Evolutionary conservation across 1,284 basidiomycete genomes (phyloP), one percentile per base, ranked within the genome.

Genomic region (Cryptococcus sp.): DNA sequence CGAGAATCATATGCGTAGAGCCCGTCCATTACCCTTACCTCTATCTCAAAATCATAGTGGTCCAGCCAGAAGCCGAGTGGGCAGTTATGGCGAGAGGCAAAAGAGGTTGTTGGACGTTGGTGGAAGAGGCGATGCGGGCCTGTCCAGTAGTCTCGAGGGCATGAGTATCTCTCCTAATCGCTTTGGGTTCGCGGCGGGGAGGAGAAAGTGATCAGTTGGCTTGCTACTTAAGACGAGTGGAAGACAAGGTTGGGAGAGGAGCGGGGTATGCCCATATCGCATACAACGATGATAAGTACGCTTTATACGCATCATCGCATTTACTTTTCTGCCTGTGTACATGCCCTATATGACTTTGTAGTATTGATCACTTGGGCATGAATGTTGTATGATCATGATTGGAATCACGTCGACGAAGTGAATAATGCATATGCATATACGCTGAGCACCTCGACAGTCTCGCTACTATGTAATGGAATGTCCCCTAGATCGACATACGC

Each of bases 111-210:
- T 63, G 46, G 53, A 23, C 6, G 46, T 45, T 25, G 22, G 57
- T 23, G 62, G 61, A 41, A 35, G 30, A 35, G 30, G 30, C 30
- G 73, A 75, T 54, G 60, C 56, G 16, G 72, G 69, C 5, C 55
- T 77, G n/a, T 64, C 61, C 6, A 67, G 65, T n/a, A 72, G 69
- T 42, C 57, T 77, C 50, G 75, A 77, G 54, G 69, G 70, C 10
- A 77, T 77, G 75, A 75, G 69, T 55, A 76, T 77, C 39, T 73
- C 71, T 20, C 73, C 75, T 11, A 57, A 53, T n/a, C 47, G 46
- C 22, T 46, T 51, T 42, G 43, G 57, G 19, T 27, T 40, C 30
- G 30, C 30, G 30, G 30, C 30, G 30, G 30, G 30, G 30, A 4
- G 30, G 30, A 35, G 30, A 10, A 35, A 35, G 30, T 35, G 30